Evolutionary conservation across 2,329 filamentous ascomycete species (phyloP).

Genomic region (Gliomastix tumulicola): DNA sequence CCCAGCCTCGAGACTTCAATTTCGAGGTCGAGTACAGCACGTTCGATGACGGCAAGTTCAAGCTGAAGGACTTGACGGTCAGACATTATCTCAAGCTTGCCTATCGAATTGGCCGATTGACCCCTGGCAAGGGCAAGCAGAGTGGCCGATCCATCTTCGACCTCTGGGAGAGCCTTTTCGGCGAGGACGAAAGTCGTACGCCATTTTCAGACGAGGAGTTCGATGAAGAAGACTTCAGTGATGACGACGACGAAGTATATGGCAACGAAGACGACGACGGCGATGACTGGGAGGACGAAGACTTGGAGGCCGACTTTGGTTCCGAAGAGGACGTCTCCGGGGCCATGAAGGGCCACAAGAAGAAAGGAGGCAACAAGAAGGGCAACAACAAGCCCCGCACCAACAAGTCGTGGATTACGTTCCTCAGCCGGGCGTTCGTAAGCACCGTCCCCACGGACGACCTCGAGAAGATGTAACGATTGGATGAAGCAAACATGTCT

Average conservation of each 20-base stretch:
- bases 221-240: conserved; percentile 14
- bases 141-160: no score
- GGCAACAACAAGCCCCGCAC: conserved; percentile 45
- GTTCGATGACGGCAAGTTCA: conserved; percentile 66
- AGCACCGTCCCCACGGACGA: conserved; percentile 62
- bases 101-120: conserved; percentile 50
- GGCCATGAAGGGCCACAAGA: conserved; percentile 30
- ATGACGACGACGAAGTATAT: conserved; percentile 14
- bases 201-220: conserved; percentile 19
- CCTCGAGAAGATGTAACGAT: conserved; percentile 39
- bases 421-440: conserved; percentile 74
- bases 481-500: background rate
- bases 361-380: conserved; percentile 37
- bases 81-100: conserved; percentile 74
- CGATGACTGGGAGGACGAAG: conserved; percentile 11
- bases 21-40: conserved; percentile 88
- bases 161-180: no score
- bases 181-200: no score
- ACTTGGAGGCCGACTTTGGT: conserved; percentile 14
- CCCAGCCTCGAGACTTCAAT: conserved; percentile 56
- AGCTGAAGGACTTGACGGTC: conserved; percentile 77
- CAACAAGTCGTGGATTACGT: conserved; percentile 71
- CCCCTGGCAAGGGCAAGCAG: conserved; percentile 10
- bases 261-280: conserved; percentile 16
- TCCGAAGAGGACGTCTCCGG: background rate